Evolutionary conservation across 2,329 filamentous ascomycete genomes (phyloP), one percentile per base, ranked within the genome.

Genomic region (Polytolypa hystricis): DNA sequence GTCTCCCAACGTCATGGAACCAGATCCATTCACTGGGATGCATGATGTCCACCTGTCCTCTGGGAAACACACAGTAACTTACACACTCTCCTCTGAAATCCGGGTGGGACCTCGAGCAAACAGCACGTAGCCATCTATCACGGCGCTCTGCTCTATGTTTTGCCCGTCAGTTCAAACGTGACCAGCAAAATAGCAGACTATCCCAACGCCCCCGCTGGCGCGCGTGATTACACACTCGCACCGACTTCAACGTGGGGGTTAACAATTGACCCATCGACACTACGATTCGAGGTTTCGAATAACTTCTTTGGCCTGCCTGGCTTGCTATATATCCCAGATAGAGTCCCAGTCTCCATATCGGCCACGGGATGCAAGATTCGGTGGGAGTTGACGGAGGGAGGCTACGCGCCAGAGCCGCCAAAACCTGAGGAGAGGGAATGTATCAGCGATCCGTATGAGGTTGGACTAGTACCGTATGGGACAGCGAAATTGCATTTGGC

Each of bases 401-500:
- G 62, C 30, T 54, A 52, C 34, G 56, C 57, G 3, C 52, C 55
- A 8, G 50, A 52, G 5, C 55, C 56, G 5, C 58, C 61, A 4
- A 39, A 56, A 20, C 44, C 49, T 18, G 49, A 49, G 8, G 46
- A 54, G 14, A 48, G 57, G 17, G 52, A 54, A 8, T 61, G 58
- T 25, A 53, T 58, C 2, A 56, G 58, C 0, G 42, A 53, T 27
- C 51, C 46, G n/a, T 56, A 55, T 39, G 49, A 53, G 33, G 47
- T 58, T 9, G 54, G 54, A n/a, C 39, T 69, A 12, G 54, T 61
- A 9, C 67, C 66, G n/a, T 69, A 64, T 49, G 66, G 64, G 2
- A 60, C 60, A 26, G 59, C 65, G 10, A 67, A 65, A 46, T 45
- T 69, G 39, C 65, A 66, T 41, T 66, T 70, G 48, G 61, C 60